phyloP scores from a whole-genome alignment of 2,329 filamentous ascomycete species.

The Reticulascus tulasneorum region DNA sequence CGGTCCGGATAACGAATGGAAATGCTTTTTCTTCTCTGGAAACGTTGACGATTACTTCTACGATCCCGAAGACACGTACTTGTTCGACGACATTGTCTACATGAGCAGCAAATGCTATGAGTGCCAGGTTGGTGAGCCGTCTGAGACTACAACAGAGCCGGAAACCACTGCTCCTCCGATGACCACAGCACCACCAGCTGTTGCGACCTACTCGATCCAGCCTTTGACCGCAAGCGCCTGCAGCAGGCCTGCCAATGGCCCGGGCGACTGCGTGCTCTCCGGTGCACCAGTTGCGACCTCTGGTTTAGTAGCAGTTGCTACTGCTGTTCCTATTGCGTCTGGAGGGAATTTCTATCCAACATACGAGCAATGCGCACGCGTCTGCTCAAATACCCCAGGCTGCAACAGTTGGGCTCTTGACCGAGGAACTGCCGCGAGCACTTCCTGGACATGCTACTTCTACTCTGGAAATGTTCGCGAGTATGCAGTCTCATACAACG shows the following conservation, averaged over 20 bases:
- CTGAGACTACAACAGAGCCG: no score
- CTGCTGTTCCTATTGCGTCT: background rate
- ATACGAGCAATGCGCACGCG: background rate
- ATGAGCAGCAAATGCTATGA: no score
- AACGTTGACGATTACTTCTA: no score
- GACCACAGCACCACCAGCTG: background rate
- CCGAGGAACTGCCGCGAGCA: background rate
- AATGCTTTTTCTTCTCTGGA: background rate
- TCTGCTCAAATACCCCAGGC: background rate
- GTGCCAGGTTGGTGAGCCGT: no score
- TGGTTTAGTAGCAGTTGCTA: background rate
- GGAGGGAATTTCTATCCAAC: background rate
- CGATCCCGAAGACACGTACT: no score
- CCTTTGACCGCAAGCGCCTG: background rate
- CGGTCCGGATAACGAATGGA: background rate
- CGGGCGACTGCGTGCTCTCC: background rate
- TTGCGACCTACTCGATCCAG: background rate
- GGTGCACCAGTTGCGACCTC: slow-evolving; percentile 1
- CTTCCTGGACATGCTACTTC: background rate
- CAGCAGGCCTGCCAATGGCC: background rate
- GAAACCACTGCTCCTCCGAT: background rate
- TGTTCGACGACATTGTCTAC: no score
- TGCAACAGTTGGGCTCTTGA: background rate
- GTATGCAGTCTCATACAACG: background rate
- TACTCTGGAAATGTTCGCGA: background rate